Conservation (phyloP, 1,284 basidiomycete species). For the Ganoderma multipileum region DNA sequence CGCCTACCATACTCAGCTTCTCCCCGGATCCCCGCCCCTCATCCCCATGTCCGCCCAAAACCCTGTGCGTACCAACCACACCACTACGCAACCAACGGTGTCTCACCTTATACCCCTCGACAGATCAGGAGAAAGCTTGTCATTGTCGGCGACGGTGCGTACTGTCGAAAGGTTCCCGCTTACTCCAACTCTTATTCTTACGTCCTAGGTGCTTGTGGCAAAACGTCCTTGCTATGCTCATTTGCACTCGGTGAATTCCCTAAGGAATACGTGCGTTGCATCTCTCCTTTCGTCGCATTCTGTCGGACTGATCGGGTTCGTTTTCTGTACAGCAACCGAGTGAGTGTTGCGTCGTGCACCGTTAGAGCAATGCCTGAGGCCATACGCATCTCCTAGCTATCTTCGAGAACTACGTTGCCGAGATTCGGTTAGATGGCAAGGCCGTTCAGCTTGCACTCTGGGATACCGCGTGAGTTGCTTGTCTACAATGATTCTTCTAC, state of each 20-base stretch:
- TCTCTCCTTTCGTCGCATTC: neutral
- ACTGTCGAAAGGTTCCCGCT: slow-evolving; percentile 27
- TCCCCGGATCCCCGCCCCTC: neutral
- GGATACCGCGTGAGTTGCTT: slow-evolving; percentile 90
- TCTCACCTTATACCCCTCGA: slow-evolving; percentile 22
- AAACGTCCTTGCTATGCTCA: slow-evolving; percentile 85
- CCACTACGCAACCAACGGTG: slow-evolving; percentile 14
- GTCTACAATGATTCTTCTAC: slow-evolving; percentile 18
- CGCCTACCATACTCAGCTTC: slow-evolving; percentile 4
- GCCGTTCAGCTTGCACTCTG: slow-evolving; percentile 95
- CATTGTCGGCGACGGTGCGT: slow-evolving; percentile 92
- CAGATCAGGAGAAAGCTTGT: slow-evolving; percentile 90
- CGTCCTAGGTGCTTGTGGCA: slow-evolving; percentile 77
- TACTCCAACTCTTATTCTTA: slow-evolving; percentile 30
- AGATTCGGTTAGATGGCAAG: slow-evolving; percentile 96
- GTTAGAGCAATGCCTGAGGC: neutral
- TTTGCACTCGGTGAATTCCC: slow-evolving; percentile 98
- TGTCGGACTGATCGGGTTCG: neutral
- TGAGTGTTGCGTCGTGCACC: slow-evolving; percentile 24
- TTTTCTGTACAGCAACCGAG: slow-evolving; percentile 40
- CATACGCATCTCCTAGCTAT: slow-evolving; percentile 65
- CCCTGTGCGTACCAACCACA: slow-evolving; percentile 48
- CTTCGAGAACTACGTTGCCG: slow-evolving; percentile 98
- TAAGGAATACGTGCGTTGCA: slow-evolving; percentile 87
- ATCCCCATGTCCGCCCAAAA: slow-evolving; percentile 53